phyloP scores from a whole-genome alignment of 208 protist genomes.

The Trypanosoma rangeli region DNA sequence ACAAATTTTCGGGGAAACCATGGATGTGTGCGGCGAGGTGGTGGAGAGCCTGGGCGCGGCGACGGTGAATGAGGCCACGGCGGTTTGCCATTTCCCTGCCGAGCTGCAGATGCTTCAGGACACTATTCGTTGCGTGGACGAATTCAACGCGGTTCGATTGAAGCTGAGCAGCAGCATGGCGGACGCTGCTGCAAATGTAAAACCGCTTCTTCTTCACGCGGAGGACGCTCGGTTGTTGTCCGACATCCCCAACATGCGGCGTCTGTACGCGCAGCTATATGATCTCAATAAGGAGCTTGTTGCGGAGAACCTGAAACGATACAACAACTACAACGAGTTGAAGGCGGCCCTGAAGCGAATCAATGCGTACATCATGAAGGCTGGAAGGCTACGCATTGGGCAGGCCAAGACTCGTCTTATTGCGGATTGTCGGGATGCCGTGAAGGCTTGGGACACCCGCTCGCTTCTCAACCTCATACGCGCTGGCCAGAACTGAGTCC shows the following conservation, averaged over 20 bases:
- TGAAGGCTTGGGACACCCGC: conserved; percentile 80
- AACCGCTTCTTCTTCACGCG: conserved; percentile 88
- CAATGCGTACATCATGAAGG: conserved; percentile 93
- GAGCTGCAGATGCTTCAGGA: conserved; percentile 59
- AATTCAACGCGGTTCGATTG: conserved; percentile 82
- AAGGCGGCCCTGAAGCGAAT: conserved; percentile 85
- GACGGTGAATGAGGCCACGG: conserved; percentile 39
- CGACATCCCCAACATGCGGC: conserved; percentile 82
- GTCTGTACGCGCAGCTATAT: conserved; percentile 78
- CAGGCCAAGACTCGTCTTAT: conserved; percentile 58
- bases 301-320: conserved; percentile 91
- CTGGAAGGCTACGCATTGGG: conserved; percentile 84
- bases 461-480: conserved; percentile 85
- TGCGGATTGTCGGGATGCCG: conserved; percentile 76
- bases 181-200: conserved; percentile 82
- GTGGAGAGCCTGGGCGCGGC: conserved; percentile 74
- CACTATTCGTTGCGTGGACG: conserved; percentile 79
- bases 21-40: conserved; percentile 86
- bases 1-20: conserved; percentile 65
- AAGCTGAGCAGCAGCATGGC: conserved; percentile 94
- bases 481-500: conserved; percentile 32
- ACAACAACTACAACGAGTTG: conserved; percentile 91
- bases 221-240: conserved; percentile 92
- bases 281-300: conserved; percentile 90
- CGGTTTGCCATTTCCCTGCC: conserved; percentile 75